Base-by-base conservation (phyloP, 2,329 filamentous ascomycete genomes). In the Helotiales sp. region DNA sequence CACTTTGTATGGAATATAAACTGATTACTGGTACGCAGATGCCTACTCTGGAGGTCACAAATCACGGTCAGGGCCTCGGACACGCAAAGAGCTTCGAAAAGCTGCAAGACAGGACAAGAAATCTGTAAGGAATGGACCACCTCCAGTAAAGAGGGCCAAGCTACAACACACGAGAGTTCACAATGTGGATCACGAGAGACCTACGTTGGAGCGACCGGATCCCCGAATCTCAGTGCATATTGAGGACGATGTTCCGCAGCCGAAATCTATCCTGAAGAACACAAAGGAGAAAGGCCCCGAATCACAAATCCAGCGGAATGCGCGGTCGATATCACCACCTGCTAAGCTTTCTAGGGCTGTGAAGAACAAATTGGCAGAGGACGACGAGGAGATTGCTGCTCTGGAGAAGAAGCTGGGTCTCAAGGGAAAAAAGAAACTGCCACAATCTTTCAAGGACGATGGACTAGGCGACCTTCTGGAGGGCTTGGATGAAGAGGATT, bases 401-500 rank as follows among this genome's bases (percentile, higher is more conserved):
- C 77, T 97, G 30, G 95, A 99, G 75, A 92, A 88, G 72, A 96
- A 90, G 69, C 77, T 99, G 2, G 93, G 95, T 0, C 81, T 97
- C 31, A 86, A 81, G 63, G 84, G 85, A 24, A 88, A 88, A 59
- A 96, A 91, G 69, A 87, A 83, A 30, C 73, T 91, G 5, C 86
- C 87, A 0, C 88, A 89, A 63, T 79, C 85, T 0, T 91, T 93
- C 66, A 82, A 85, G 19, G 90, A 96, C 6, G 93, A 97, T 69
- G 93, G 92, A 0, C 76, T 98, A 2, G 91, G 87, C 40, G 88
- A 90, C 55, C 73, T 99, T 3, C 76, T 97, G 19, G 88, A 85
- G 8, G 89, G 88, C 1, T 67, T 93, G 36, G 83, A 80, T 27
- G 46, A 50, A 13, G 73, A 73, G 10, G 78, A 80, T 24, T 78